These are phyloP conservation scores for Metschnikowia kofuensis DNA, from an alignment of 805 yeast species.

Conservation along the genomic window DNA sequence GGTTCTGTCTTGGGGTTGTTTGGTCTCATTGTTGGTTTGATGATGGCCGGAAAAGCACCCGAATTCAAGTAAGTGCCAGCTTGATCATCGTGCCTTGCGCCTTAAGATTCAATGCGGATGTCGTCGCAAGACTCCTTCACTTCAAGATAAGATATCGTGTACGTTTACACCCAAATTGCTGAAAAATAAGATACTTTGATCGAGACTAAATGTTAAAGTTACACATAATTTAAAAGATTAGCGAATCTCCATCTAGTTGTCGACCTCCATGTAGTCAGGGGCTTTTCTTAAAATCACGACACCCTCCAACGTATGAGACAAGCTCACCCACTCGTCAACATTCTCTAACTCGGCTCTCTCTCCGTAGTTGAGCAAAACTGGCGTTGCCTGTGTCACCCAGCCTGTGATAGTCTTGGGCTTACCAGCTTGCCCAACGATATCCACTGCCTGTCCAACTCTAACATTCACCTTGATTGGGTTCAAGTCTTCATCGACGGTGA, in stretches of 20 bases:
- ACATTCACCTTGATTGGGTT: slow-evolving; percentile 93
- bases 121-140: neutral
- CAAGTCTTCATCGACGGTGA: slow-evolving; percentile 88
- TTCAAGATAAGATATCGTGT: neutral
- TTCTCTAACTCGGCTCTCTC: slow-evolving; percentile 97
- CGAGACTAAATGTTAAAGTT: too few species aligned
- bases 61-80: slow-evolving; percentile 59
- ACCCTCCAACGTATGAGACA: slow-evolving; percentile 84
- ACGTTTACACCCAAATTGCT: neutral
- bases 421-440: slow-evolving; percentile 98
- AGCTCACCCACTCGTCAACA: slow-evolving; percentile 78
- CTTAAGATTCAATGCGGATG: too few species aligned
- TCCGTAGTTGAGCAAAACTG: slow-evolving; percentile 88
- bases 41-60: slow-evolving; percentile 94
- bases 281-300: slow-evolving; percentile 89
- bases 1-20: slow-evolving; percentile 94
- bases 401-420: slow-evolving; percentile 98
- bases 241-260: slow-evolving; percentile 21
- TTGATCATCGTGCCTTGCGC: too few species aligned
- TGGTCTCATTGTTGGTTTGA: slow-evolving; percentile 93
- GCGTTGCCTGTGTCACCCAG: slow-evolving; percentile 98
- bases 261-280: slow-evolving; percentile 74
- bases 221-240: neutral
- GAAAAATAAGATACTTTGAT: neutral
- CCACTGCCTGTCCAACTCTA: slow-evolving; percentile 98